phyloP scores from a whole-genome alignment of 2,329 filamentous ascomycete genomes.

The Colletotrichum lupini region DNA sequence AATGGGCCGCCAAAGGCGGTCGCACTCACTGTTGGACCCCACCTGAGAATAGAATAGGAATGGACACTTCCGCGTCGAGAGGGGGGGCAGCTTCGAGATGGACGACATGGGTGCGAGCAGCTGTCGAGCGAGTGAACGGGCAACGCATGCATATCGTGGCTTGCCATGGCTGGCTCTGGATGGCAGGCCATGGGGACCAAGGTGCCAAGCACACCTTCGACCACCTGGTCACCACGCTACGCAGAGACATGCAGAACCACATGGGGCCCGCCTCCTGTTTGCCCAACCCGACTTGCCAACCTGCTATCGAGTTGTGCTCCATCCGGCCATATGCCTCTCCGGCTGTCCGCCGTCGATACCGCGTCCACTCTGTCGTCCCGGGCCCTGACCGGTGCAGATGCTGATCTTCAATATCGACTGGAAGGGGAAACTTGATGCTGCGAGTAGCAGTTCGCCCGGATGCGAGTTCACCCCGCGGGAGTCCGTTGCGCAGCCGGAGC shows the following conservation, averaged over 20 bases:
- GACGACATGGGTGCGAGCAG: slow-evolving; percentile 41
- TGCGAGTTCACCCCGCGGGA: slow-evolving; percentile 13
- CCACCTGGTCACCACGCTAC: slow-evolving; percentile 38
- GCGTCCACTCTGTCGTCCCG: slow-evolving; percentile 11
- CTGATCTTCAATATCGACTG: slow-evolving; percentile 20
- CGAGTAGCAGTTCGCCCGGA: slow-evolving; percentile 5
- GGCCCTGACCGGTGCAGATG: slow-evolving; percentile 15
- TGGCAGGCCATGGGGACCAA: slow-evolving; percentile 18
- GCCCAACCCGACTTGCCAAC: slow-evolving; percentile 30
- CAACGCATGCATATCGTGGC: slow-evolving; percentile 41
- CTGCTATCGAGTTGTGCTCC: background rate
- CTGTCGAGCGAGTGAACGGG: slow-evolving; percentile 46
- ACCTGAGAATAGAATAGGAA: slow-evolving; percentile 36
- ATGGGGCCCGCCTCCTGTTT: slow-evolving; percentile 16
- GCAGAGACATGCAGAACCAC: slow-evolving; percentile 33
- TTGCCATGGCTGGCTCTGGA: slow-evolving; percentile 30
- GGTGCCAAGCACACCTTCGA: slow-evolving; percentile 37
- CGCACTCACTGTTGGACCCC: slow-evolving; percentile 35
- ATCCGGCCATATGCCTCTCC: slow-evolving; percentile 19
- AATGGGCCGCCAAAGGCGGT: slow-evolving; percentile 40
- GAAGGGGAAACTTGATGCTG: background rate
- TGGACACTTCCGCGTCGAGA: slow-evolving; percentile 20
- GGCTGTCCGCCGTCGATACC: slow-evolving; percentile 28
- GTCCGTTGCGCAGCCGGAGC: slow-evolving; percentile 7
- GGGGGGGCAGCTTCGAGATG: slow-evolving; percentile 32